Percentiles rank a stretch among this genome's conserved stretches.
These are phyloP conservation scores for Phalaenopsis hybrid DNA, from an alignment of 116 monocot species.

Conservation along the genomic window DNA sequence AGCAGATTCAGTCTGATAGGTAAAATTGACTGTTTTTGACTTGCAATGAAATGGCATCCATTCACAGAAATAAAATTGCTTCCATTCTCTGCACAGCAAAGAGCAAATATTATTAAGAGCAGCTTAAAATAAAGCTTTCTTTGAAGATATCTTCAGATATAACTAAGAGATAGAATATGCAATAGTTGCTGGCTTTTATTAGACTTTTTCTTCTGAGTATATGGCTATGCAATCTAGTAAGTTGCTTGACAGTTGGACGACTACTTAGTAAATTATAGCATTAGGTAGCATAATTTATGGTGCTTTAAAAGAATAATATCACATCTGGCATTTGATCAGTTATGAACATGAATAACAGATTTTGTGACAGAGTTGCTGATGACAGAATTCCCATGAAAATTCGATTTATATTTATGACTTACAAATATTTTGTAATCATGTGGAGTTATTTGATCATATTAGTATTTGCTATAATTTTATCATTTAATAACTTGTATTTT, in stretches of 20 bases:
- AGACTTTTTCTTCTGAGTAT: neutral
- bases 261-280: neutral
- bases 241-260: neutral
- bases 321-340: neutral
- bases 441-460: neutral
- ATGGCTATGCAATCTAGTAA: neutral
- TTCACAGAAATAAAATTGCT: constrained; percentile 22
- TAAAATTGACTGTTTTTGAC: constrained; percentile 52
- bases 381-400: neutral
- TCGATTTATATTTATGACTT: neutral
- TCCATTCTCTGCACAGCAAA: constrained; percentile 7
- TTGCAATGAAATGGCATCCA: constrained; percentile 69
- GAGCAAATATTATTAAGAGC: neutral
- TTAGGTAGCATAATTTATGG: neutral
- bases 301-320: neutral
- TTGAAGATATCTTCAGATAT: neutral
- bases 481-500: too few relatives aligned
- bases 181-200: too few relatives aligned
- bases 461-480: neutral
- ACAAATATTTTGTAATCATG: neutral
- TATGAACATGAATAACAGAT: neutral
- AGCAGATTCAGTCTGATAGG: constrained; percentile 19
- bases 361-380: neutral
- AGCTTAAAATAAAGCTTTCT: neutral
- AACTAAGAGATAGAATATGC: neutral